Conservation (phyloP, 1,139 yeast species). For the Zygoascus sp. region DNA sequence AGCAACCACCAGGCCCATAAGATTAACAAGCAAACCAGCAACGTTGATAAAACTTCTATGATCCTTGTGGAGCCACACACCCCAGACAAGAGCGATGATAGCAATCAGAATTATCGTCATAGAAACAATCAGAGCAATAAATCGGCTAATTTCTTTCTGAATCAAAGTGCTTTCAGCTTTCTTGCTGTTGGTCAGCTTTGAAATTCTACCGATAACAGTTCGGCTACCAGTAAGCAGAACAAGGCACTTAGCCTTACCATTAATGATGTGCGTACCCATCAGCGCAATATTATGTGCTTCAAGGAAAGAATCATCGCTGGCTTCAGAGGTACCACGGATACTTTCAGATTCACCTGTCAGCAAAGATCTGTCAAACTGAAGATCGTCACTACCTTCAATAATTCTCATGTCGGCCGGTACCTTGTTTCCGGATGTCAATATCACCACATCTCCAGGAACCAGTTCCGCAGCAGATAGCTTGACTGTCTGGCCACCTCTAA, state of each 20-base stretch:
- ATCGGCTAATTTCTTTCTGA: constrained; percentile 45
- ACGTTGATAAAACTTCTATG: constrained; percentile 44
- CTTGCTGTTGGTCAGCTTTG: constrained; percentile 40
- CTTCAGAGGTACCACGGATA: constrained; percentile 40
- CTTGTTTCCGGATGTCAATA: constrained; percentile 44
- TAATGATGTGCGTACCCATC: constrained; percentile 48
- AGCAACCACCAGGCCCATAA: constrained; percentile 45
- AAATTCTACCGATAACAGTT: constrained; percentile 50
- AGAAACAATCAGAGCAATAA: constrained; percentile 38
- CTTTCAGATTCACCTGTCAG: constrained; percentile 53
- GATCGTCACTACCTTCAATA: constrained; percentile 36
- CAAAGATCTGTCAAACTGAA: constrained; percentile 50
- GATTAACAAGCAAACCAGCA: constrained; percentile 38
- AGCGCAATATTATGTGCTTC: constrained; percentile 45
- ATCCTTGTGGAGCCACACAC: constrained; percentile 40
- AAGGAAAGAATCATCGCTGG: constrained; percentile 37
- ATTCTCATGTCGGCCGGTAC: constrained; percentile 50
- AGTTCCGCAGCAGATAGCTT: constrained; percentile 41
- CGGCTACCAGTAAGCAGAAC: constrained; percentile 45
- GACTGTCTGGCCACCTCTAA: constrained; percentile 38
- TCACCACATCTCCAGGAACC: constrained; percentile 51
- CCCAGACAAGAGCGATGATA: constrained; percentile 46
- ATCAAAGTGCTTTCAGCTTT: constrained; percentile 43
- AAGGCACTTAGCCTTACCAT: constrained; percentile 47
- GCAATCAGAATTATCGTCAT: constrained; percentile 42